A percentile compares a stretch with the other conserved stretches of the same genome.
phyloP scores from a whole-genome alignment of 345 rosid species.

The Gossypium ekmanianum region DNA sequence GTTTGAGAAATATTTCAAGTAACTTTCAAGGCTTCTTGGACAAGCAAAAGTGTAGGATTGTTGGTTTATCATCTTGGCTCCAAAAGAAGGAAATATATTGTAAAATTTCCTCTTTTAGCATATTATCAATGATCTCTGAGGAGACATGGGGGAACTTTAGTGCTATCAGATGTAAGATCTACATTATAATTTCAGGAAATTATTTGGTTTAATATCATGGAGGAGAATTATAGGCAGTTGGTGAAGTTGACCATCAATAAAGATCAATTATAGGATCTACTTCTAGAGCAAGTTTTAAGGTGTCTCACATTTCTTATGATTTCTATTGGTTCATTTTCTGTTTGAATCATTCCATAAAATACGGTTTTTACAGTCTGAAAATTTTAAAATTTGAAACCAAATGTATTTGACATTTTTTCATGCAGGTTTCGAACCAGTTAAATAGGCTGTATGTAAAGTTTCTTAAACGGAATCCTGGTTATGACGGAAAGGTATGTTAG shows the following conservation, averaged over 20 bases:
- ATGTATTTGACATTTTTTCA: constrained; percentile 7
- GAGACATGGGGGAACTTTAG: constrained; percentile 3
- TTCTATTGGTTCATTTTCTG: not conserved
- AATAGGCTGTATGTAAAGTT: constrained; percentile 75
- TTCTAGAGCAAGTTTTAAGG: not conserved
- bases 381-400: not conserved
- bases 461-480: constrained; percentile 80
- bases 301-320: not conserved
- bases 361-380: not conserved
- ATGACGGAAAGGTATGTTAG: constrained; percentile 80
- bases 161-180: not conserved
- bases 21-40: not conserved
- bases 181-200: not conserved
- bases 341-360: not conserved
- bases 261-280: not conserved
- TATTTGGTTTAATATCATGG: not conserved
- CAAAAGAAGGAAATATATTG: not conserved
- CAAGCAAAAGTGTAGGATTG: not conserved
- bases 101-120: not conserved
- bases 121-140: not conserved
- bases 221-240: not conserved
- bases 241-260: not conserved
- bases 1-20: not conserved
- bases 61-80: not conserved
- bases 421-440: constrained; percentile 87